Evolutionary conservation across 2,329 filamentous ascomycete species (phyloP), one percentile per base, ranked within the genome.

Genomic region (Stylonectria norvegica): DNA sequence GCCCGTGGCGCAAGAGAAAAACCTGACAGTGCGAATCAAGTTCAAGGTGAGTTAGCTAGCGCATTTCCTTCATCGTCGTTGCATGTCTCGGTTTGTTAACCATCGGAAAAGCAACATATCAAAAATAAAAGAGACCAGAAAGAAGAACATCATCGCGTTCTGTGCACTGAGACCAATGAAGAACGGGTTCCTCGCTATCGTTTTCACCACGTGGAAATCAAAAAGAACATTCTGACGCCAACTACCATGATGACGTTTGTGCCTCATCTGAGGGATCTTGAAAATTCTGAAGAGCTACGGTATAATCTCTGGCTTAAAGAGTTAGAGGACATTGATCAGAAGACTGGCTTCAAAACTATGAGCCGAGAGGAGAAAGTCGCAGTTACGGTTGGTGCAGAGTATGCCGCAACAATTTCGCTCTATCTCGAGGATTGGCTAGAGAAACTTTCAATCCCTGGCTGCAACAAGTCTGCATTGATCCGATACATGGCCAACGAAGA

Each of bases 241-340:
- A 78, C 79, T 52, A 79, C 76, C 1, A 76, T 77, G 66, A 65
- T 80, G 38, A 78, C 73, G 20, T 81, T 79, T 54, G 75, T 80
- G 11, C 78, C 78, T 11, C 76, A 80, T 56, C 60, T 81, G 36
- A 70, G 75, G 38, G 78, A 81, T 46, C 62, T 81, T 19, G 71
- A 76, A 33, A 72, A 71, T 17, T 70, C 71, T n/a, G 76, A 79
- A 52, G 76, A 79, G 52, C 64, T 66, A 11, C 69, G 72, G 44
- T 79, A 79, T 51, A 71, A 73, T 41, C 59, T 69, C 14, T 81
- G 76, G 76, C 67, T 81, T 10, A 68, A 75, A 47, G 75, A 79
- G 49, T 60, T 81, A 9, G 73, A 79, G 47, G 71, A 70, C 22
- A 76, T 79, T 61, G 76, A 81, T 42, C 70, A 69, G 42, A 73